phyloP scores from a whole-genome alignment of 2,329 filamentous ascomycete species.

The Coleophoma eucalyptorum region DNA sequence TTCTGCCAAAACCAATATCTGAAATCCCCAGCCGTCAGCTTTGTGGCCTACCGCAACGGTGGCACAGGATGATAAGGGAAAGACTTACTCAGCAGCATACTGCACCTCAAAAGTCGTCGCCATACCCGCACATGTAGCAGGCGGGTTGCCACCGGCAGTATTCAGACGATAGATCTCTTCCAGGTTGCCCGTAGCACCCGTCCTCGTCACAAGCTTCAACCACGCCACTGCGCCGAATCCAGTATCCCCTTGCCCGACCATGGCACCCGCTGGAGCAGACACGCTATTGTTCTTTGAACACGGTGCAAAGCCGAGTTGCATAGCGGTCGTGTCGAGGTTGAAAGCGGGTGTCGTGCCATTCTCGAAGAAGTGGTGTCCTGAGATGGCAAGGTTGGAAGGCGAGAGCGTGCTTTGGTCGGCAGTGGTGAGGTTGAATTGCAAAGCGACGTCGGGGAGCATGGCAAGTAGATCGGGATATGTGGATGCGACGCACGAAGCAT shows the following conservation, averaged over 20 bases:
- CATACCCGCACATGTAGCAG: slow-evolving; percentile 67
- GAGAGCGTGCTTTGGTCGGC: slow-evolving; percentile 35
- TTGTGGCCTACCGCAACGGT: too few relatives aligned
- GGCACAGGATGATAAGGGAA: too few relatives aligned
- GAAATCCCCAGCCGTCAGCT: too few relatives aligned
- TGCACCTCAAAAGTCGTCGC: slow-evolving; percentile 64
- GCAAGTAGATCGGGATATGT: slow-evolving; percentile 63
- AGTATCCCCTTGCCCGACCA: slow-evolving; percentile 49
- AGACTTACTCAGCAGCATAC: slow-evolving; percentile 74
- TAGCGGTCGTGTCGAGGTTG: slow-evolving; percentile 59
- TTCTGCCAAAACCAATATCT: slow-evolving; percentile 40
- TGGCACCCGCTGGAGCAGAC: slow-evolving; percentile 58
- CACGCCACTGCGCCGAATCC: slow-evolving; percentile 73
- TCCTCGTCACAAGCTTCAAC: slow-evolving; percentile 64
- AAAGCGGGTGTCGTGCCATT: slow-evolving; percentile 72
- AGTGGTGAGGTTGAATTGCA: slow-evolving; percentile 57
- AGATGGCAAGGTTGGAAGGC: slow-evolving; percentile 59
- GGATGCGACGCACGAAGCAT: slow-evolving; percentile 76
- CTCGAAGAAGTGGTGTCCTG: slow-evolving; percentile 80
- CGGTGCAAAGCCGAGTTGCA: slow-evolving; percentile 55
- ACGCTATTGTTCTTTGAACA: slow-evolving; percentile 59
- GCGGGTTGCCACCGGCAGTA: slow-evolving; percentile 77
- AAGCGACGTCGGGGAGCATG: slow-evolving; percentile 61
- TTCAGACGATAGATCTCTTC: slow-evolving; percentile 79
- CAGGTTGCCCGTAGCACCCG: slow-evolving; percentile 56